Evolutionary conservation across 768 basidiomycete genomes (phyloP), one percentile per base, ranked within the genome.

Genomic region (Boletus speciosus): DNA sequence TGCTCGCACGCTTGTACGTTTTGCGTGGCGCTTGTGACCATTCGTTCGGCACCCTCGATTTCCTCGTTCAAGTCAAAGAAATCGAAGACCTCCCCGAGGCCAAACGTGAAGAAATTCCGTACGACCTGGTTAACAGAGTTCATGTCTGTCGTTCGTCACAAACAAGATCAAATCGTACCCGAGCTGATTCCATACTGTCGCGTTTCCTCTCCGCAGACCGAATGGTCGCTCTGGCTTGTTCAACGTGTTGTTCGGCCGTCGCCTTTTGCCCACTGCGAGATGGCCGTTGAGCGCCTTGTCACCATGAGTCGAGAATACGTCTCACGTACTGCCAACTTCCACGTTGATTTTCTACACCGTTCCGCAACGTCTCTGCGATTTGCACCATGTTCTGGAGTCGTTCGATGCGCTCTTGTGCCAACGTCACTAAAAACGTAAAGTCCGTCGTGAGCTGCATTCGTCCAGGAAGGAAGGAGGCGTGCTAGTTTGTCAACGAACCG

Each of bases 51-150:
- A 1, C 12, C 15, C 10, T 49, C 51, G 9, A 61, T 57, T 14
- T 61, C 60, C 39, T 56, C 51, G 31, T 61, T 61, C 41, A 61
- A 16, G 45, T 61, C 54, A 21, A 61, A 61, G 47, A 56, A 23
- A 29, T 61, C 60, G 10, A 61, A 61, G 19, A 38, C 41, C 15
- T 61, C 59, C 5, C 60, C 60, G 8, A 61, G 21, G 32, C 60
- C 60, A 37, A 61, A 19, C 12, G 60, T 61, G 21, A 61, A 9
- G 5, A 60, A 1, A 29, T 61, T 61, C 4, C 58, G 59, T 4
- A 61, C 50, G 34, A 52, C 47, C 60, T 61, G 31, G 25, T 31
- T 11, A 36, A 21, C 19, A 15, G 12, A 14, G 8, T 35, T 7
- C 12, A 23, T 6, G 15, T 52, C 35, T 32, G 12, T 3, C 12